A percentile compares a stretch with the other conserved stretches of the same genome.
Conservation (phyloP, 2,329 filamentous ascomycete genomes). For the Colletotrichum karsti region DNA sequence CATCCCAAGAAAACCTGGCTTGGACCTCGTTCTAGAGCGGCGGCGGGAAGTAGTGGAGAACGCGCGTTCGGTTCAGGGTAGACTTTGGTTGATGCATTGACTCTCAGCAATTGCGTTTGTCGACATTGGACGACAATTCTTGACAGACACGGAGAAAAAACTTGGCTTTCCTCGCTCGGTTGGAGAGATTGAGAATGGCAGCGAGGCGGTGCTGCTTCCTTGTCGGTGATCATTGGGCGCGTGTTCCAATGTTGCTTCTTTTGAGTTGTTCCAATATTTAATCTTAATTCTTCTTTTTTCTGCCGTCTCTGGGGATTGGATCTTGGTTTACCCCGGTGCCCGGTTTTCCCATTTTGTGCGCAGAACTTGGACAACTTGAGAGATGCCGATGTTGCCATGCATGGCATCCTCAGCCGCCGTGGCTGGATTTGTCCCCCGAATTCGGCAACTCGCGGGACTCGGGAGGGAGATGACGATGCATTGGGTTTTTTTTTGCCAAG, state of each 20-base stretch:
- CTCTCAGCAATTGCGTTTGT: neutral
- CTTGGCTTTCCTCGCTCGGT: neutral
- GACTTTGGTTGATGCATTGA: neutral
- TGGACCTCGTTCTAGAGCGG: neutral
- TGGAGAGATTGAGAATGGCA: neutral
- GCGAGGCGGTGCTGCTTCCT: neutral
- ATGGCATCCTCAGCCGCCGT: neutral
- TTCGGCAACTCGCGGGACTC: neutral
- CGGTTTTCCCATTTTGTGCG: neutral
- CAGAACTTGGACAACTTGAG: neutral
- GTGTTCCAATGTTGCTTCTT: neutral
- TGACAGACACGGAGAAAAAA: neutral
- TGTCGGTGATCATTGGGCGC: neutral
- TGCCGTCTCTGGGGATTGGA: neutral
- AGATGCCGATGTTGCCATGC: too few relatives aligned
- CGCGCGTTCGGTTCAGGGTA: neutral
- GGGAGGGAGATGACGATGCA: neutral
- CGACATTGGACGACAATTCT: neutral
- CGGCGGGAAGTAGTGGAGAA: neutral
- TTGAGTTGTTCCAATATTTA: neutral
- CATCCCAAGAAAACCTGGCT: constrained; percentile 8
- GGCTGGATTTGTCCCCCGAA: neutral
- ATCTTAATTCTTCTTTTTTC: neutral
- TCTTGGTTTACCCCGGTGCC: neutral
- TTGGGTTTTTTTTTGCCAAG: neutral